A percentile compares a stretch with the other conserved stretches of the same genome.
Conservation (phyloP, 805 yeast genomes). For the Starmerella kuoi region DNA sequence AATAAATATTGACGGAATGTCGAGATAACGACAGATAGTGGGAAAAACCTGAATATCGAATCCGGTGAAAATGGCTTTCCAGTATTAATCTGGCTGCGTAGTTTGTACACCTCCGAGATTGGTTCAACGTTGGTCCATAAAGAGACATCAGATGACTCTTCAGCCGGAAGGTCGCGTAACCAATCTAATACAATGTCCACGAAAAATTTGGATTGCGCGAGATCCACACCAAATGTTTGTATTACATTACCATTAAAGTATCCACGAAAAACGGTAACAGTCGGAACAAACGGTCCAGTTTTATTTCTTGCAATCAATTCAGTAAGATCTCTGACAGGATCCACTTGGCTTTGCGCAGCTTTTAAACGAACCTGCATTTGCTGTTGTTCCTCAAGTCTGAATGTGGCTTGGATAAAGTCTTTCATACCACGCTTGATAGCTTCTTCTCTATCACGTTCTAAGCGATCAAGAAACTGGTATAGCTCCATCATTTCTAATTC, state of each 20-base stretch:
- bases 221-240: conserved; percentile 71
- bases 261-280: conserved; percentile 56
- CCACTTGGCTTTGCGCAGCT: conserved; percentile 48
- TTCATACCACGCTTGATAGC: conserved; percentile 55
- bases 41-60: conserved; percentile 32
- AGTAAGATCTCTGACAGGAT: conserved; percentile 51
- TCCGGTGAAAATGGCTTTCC: conserved; percentile 26
- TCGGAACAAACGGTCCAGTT: conserved; percentile 64
- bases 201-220: conserved; percentile 52
- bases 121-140: conserved; percentile 50
- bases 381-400: conserved; percentile 39
- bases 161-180: conserved; percentile 23
- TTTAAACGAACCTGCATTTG: conserved; percentile 37
- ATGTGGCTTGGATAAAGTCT: conserved; percentile 41
- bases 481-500: conserved; percentile 59
- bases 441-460: conserved; percentile 56
- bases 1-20: conserved; percentile 52
- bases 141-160: neutral
- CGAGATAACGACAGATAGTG: conserved; percentile 43
- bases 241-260: conserved; percentile 47
- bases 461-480: conserved; percentile 54
- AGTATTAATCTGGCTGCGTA: conserved; percentile 36
- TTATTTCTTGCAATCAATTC: conserved; percentile 47
- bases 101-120: conserved; percentile 43
- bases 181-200: conserved; percentile 48